Percentiles rank a stretch among this genome's conserved stretches.
phyloP scores from a whole-genome alignment of 106 monocot species.

The Allium cepa region DNA sequence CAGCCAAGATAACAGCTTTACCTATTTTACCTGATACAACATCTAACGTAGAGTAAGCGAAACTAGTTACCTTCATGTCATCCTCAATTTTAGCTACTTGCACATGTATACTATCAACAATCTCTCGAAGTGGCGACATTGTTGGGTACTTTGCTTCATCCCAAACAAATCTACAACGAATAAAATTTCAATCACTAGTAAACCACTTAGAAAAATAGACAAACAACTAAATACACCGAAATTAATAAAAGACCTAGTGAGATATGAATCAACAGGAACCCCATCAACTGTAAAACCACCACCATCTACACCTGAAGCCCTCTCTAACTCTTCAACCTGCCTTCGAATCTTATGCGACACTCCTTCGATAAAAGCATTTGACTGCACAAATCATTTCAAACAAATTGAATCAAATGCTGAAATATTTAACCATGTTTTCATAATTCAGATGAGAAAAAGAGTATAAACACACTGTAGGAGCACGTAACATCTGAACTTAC shows the following conservation, averaged over 20 bases:
- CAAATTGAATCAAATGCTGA: too few species aligned
- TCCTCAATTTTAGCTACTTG: constrained; percentile 91
- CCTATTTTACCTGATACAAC: too few species aligned
- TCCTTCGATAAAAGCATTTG: constrained; percentile 84
- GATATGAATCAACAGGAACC: constrained; percentile 85
- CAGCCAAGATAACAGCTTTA: too few species aligned
- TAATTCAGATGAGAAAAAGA: too few species aligned
- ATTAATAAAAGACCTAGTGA: constrained; percentile 52
- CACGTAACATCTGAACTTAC: too few species aligned
- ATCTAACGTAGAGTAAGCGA: too few species aligned
- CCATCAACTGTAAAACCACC: constrained; percentile 87
- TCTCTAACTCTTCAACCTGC: constrained; percentile 94
- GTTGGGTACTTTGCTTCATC: constrained; percentile 91
- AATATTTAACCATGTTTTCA: too few species aligned
- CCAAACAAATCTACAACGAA: constrained; percentile 66
- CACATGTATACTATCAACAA: constrained; percentile 68
- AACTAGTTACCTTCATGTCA: constrained; percentile 76
- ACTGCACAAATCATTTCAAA: constrained; percentile 24
- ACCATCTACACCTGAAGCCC: constrained; percentile 50
- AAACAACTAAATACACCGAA: not conserved
- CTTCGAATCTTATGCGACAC: constrained; percentile 91
- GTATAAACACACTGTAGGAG: too few species aligned
- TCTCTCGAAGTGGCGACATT: constrained; percentile 84
- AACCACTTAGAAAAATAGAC: not conserved
- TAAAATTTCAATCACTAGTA: not conserved